These are phyloP conservation scores for Flagelloscypha sp. DNA, from an alignment of 768 basidiomycete genomes.

Conservation along the genomic window DNA sequence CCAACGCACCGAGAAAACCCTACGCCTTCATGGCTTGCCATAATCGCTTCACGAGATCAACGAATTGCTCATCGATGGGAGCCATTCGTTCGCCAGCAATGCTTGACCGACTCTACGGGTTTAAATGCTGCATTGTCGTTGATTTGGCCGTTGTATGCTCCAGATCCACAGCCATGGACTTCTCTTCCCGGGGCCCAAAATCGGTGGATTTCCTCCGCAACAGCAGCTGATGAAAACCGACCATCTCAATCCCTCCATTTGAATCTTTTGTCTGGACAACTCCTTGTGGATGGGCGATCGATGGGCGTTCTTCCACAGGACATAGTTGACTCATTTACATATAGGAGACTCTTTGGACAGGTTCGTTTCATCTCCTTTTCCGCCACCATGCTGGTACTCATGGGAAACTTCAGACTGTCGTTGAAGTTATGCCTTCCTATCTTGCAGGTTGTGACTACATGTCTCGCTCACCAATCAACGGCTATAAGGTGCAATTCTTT, in stretches of 20 bases:
- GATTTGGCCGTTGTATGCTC: not conserved
- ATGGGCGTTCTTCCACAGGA: slow-evolving; percentile 27
- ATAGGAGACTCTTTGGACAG: slow-evolving; percentile 26
- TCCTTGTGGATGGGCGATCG: slow-evolving; percentile 34
- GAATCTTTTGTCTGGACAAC: slow-evolving; percentile 32
- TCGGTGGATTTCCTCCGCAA: slow-evolving; percentile 24
- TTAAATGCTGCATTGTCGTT: not conserved
- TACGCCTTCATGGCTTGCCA: too few relatives aligned
- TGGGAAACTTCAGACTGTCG: slow-evolving; percentile 16
- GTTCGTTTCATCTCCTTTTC: slow-evolving; percentile 16
- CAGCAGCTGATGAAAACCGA: slow-evolving; percentile 8
- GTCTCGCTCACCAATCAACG: slow-evolving; percentile 14
- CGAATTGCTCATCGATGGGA: not conserved
- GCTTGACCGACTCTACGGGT: not conserved
- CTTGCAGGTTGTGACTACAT: slow-evolving; percentile 26
- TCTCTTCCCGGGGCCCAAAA: slow-evolving; percentile 12
- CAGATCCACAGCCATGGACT: slow-evolving; percentile 14
- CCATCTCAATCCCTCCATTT: slow-evolving; percentile 24
- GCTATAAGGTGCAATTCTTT: slow-evolving; percentile 14
- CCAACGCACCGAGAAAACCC: too few relatives aligned
- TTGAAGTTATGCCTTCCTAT: slow-evolving; percentile 26
- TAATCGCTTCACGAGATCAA: not conserved
- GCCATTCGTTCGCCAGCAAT: not conserved
- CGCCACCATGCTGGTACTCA: too few relatives aligned
- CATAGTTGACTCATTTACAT: slow-evolving; percentile 25